Evolutionary conservation across 1,139 yeast species (phyloP).

Genomic region (Candida neerlandica): DNA sequence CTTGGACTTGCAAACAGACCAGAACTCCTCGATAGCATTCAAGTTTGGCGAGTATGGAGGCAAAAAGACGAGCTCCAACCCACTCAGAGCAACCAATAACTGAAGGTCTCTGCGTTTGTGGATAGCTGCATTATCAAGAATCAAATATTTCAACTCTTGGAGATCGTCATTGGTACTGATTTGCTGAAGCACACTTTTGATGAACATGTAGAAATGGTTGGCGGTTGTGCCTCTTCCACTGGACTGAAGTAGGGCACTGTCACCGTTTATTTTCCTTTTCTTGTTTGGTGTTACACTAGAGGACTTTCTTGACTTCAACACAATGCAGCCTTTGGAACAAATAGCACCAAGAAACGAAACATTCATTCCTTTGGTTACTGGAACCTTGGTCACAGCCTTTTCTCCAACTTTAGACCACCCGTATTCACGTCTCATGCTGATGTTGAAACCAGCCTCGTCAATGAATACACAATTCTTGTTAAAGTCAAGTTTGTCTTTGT

Average conservation of each 20-base stretch:
- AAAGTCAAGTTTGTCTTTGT: too few species aligned
- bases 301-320: constrained; percentile 5
- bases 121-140: constrained; percentile 9
- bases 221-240: constrained; percentile 4
- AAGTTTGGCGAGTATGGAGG: constrained; percentile 9
- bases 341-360: constrained; percentile 17
- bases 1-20: constrained; percentile 8
- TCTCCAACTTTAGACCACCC: too few species aligned
- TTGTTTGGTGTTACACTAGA: background rate
- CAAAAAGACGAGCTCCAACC: constrained; percentile 9
- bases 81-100: constrained; percentile 7
- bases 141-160: constrained; percentile 3
- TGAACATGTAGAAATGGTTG: constrained; percentile 4
- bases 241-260: background rate
- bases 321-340: constrained; percentile 10
- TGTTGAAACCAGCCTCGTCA: too few species aligned
- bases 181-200: constrained; percentile 3
- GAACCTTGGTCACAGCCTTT: too few species aligned
- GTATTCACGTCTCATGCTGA: too few species aligned
- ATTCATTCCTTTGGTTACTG: constrained; percentile 10
- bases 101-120: constrained; percentile 9
- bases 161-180: constrained; percentile 1
- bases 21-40: constrained; percentile 11
- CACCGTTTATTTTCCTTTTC: background rate
- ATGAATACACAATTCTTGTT: too few species aligned